Percentiles rank a stretch among this genome's conserved stretches.
phyloP scores from a whole-genome alignment of 768 basidiomycete species.

The Pisolithus tinctorius region DNA sequence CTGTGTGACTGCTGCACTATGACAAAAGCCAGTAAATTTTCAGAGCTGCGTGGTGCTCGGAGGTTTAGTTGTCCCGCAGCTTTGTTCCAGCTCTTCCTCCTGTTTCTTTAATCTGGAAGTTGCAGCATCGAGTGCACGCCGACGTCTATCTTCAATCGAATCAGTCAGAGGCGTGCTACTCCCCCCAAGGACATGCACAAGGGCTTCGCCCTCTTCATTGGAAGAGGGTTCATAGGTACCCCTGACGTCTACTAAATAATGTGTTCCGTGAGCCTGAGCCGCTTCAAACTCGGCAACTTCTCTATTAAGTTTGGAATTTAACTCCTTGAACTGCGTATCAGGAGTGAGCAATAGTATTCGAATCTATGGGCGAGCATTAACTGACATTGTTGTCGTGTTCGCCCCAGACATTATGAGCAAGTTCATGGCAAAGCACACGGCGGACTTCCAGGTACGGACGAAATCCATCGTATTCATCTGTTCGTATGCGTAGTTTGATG shows the following conservation, averaged over 20 bases:
- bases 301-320: slow-evolving; percentile 67
- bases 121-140: slow-evolving; percentile 52
- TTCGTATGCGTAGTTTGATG: slow-evolving; percentile 65
- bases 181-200: slow-evolving; percentile 51
- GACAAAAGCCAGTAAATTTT: not conserved
- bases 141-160: slow-evolving; percentile 51
- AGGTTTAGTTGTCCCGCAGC: slow-evolving; percentile 50
- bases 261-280: slow-evolving; percentile 44
- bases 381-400: slow-evolving; percentile 70
- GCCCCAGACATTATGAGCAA: slow-evolving; percentile 69
- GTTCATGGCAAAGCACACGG: slow-evolving; percentile 68
- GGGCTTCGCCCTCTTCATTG: slow-evolving; percentile 51
- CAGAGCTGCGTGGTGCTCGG: not conserved
- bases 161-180: slow-evolving; percentile 27
- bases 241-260: slow-evolving; percentile 35
- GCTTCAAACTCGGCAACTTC: slow-evolving; percentile 68
- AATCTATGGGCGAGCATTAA: not conserved
- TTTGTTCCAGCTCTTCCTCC: slow-evolving; percentile 66
- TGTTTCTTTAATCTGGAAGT: slow-evolving; percentile 52
- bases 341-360: not conserved
- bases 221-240: slow-evolving; percentile 46
- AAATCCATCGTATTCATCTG: slow-evolving; percentile 68
- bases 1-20: no score
- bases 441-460: slow-evolving; percentile 57
- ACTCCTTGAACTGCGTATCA: slow-evolving; percentile 58